Base-by-base conservation (phyloP, 108 stramenopile species). In the Parietichytrium sp. region DNA sequence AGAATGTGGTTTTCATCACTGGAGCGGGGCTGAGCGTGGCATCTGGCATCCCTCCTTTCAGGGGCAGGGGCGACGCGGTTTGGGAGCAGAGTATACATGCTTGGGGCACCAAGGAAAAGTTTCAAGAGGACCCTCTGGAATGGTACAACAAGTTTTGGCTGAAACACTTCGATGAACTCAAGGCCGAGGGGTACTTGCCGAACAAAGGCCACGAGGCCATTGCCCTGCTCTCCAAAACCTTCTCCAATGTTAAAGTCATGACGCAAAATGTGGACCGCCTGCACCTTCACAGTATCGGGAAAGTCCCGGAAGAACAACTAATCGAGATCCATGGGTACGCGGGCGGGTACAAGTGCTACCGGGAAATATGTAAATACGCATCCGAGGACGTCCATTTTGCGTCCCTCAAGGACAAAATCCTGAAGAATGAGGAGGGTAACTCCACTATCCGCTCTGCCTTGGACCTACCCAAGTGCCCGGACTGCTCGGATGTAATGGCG, bases 81-180 rank as follows among this genome's bases (percentile, higher is more conserved):
- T 80, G 79, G 79, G n/a, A 26, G 51, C 30, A 80, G 36, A 52
- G n/a, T 42, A 52, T 80, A 18, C 18, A 29, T n/a, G 12, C 51
- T 15, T 30, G 25, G 51, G 79, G 79, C 51, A 80, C 79, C 31
- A 29, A 52, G 10, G 49, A 52, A 13, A 30, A 50, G 51, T 30
- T 80, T 6, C 16, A 52, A 10, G 51, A 80, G 36, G 36, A 80
- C 51, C 79, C 79, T 23, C 12, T 80, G 16, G 51, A 36, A 3
- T 80, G 51, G 51, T 53, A 80, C 79, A 52, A 80, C 10, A 53
- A 30, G 33, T 80, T 80, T 36, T 80, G 79, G 79, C 79, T 80
- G 36, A 50, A 30, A 12, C 26, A 27, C 30, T 80, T 80, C 45
- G 79, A 80, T 15, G 25, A n/a, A 0, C 33, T 30, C 2, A 26